Evolutionary conservation across 352 stramenopile species (phyloP), one percentile per base, ranked within the genome.

Genomic region (Globisporangium mamillatum): DNA sequence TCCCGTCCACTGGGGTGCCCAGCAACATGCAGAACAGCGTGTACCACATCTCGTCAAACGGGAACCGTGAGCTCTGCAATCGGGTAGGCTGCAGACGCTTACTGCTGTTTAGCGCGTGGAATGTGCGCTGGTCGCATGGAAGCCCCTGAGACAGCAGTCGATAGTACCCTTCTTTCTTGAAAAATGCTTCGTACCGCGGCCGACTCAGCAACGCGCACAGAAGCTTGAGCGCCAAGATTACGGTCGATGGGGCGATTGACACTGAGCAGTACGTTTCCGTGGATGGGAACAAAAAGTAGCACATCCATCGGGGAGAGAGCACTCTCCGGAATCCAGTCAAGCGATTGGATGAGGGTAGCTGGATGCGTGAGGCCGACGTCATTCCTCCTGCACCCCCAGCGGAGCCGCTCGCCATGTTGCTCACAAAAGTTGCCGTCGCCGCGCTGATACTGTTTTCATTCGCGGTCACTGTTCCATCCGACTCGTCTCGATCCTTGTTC

Each of bases 1-100:
- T 73, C 0, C 81, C 83, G n/a, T 91, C 83, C 9, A 88, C 76
- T 0, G 85, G 81, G 29, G 80, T 74, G 1, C 85, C 85, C 52
- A 93, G 69, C 53, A 91, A 36, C 50, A 81, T 84, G 56, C 82
- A 88, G 64, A 93, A 80, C 4, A 93, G 71, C 41, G 75, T 69
- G 60, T 91, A 91, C 81, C 82, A 93, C 74, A 90, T 79, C 16
- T 90, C 76, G 22, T 90, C 67, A 46, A 93, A 90, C 2, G 81
- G 83, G 36, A 93, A 90, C 16, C 50, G 34, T 8, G n/a, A 14
- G 41, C 20, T 57, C 27, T 44, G 44, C 16, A 18, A 16, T 16
- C 27, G 44, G 20, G 27, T 29, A 20, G 29, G 16, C 5, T 18
- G 25, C 22, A 10, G 34, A 10, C 5, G 6, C 32, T 25, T 38